Percentiles rank a stretch among this genome's conserved stretches.
phyloP scores from a whole-genome alignment of 108 stramenopile genomes.

The Cyclotella baltica region DNA sequence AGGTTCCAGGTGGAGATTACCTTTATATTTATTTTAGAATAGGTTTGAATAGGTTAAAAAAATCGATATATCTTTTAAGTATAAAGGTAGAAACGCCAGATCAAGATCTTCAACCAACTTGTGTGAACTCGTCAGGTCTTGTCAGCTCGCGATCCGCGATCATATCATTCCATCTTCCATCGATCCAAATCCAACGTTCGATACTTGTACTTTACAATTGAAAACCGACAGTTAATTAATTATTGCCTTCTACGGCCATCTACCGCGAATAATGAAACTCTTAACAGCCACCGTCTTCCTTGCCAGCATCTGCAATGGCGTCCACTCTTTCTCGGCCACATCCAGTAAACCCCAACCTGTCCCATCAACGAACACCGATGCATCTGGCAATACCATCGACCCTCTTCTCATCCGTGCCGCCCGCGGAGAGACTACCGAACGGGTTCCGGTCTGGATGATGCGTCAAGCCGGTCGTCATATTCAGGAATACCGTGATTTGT shows the following conservation, averaged over 20 bases:
- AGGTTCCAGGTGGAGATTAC: no score
- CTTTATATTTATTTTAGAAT: no score
- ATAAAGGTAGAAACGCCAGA: no score
- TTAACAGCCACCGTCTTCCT: constrained; percentile 26
- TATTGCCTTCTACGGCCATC: no score
- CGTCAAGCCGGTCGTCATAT: constrained; percentile 99
- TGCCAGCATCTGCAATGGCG: constrained; percentile 18
- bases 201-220: no score
- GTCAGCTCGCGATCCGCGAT: no score
- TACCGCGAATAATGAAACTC: constrained; percentile 43
- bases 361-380: constrained; percentile 33
- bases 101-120: no score
- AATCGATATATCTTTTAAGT: no score
- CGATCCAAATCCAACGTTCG: no score
- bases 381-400: constrained; percentile 51
- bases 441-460: constrained; percentile 99
- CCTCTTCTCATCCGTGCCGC: constrained; percentile 96
- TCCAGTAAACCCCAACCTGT: constrained; percentile 11
- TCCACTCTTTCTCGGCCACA: constrained; percentile 43
- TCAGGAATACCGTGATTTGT: constrained; percentile 94
- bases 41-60: no score
- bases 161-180: no score
- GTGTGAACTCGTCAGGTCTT: no score
- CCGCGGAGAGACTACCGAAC: constrained; percentile 93
- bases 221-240: background rate